Conservation (phyloP, 2,329 filamentous ascomycete genomes). For the Niveomyces coronatus region DNA sequence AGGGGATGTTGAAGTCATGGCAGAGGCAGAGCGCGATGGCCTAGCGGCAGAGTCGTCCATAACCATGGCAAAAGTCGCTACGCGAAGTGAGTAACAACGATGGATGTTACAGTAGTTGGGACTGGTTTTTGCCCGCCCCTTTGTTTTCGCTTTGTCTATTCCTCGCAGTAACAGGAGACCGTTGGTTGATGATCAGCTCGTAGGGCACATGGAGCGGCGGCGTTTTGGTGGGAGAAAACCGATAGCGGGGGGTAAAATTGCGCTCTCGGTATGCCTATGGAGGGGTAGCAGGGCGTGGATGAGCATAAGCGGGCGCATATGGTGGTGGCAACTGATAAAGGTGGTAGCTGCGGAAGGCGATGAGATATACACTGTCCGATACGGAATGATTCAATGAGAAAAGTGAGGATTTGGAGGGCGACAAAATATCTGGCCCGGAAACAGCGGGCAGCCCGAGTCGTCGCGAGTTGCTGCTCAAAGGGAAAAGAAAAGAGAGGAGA, state of each 20-base stretch:
- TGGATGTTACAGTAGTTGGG: slow-evolving; percentile 1
- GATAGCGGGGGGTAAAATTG: slow-evolving; percentile 7
- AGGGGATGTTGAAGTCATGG: slow-evolving; percentile 26
- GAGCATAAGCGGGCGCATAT: slow-evolving; percentile 1
- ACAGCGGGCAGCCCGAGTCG: slow-evolving; percentile 4
- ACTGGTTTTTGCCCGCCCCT: neutral
- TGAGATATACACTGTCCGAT: too few relatives aligned
- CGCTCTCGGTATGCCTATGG: slow-evolving; percentile 7
- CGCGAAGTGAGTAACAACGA: neutral
- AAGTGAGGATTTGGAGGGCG: neutral
- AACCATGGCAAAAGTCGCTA: slow-evolving; percentile 25
- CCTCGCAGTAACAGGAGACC: too few relatives aligned
- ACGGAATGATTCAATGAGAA: too few relatives aligned
- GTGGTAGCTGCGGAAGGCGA: slow-evolving; percentile 4
- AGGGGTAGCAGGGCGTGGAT: slow-evolving; percentile 9
- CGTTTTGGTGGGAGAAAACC: neutral
- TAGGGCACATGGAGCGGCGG: slow-evolving; percentile 7
- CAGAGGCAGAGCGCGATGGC: slow-evolving; percentile 26
- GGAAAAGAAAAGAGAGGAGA: slow-evolving; percentile 2
- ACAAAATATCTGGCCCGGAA: neutral
- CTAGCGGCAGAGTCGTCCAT: slow-evolving; percentile 29
- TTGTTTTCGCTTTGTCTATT: too few relatives aligned
- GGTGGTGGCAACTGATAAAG: slow-evolving; percentile 1
- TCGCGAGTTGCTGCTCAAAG: slow-evolving; percentile 10
- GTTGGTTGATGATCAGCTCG: slow-evolving; percentile 8